Evolutionary conservation across 305 asterid genomes (phyloP), one percentile per base, ranked within the genome.

Genomic region (Fraxinus xanthoxyloides): DNA sequence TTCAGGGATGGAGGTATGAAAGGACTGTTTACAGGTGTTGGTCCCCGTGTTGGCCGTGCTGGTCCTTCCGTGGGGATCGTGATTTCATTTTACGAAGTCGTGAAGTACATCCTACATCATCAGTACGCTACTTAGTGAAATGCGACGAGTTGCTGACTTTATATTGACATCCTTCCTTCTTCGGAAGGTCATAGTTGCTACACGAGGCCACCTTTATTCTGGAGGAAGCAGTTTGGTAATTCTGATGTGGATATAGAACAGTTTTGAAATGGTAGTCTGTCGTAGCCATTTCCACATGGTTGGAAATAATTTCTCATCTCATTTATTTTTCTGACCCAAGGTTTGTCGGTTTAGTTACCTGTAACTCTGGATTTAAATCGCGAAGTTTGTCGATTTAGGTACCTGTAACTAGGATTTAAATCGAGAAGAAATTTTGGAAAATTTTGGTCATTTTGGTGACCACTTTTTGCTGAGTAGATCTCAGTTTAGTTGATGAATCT

Each of bases 31-130:
- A 90, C 98, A 19, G 99, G 99, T 23, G 98, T 91, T 9, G 98
- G 98, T 1, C 99, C 99, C 23, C 98, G 99, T 79, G 95, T 94
- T 76, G 97, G 91, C 77, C 98, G 98, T 19, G 98, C 98, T 19
- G 99, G 99, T 48, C 99, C 99, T 76, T 94, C 99, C 0, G 98
- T 96, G 9, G 99, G 97, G 83, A 94, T 96, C 24, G 98, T 96
- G 74, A 84, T 96, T 83, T 96, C 99, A 2, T 96, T 96, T 80
- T 94, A 96, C 56, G 99, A 96, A 87, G 97, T 96, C 7, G 97
- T 93, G 65, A 96, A 96, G 85, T 86, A 92, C 78, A 69, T 85
- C 30, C 85, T 96, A 19, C 93, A 89, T 84, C 90, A 85, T 72
- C 92, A 86, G 32, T 87, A 91, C 73, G 86, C 86, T 56, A 82